Conservation (phyloP, 352 stramenopile species). For the Pythium dissimile region DNA sequence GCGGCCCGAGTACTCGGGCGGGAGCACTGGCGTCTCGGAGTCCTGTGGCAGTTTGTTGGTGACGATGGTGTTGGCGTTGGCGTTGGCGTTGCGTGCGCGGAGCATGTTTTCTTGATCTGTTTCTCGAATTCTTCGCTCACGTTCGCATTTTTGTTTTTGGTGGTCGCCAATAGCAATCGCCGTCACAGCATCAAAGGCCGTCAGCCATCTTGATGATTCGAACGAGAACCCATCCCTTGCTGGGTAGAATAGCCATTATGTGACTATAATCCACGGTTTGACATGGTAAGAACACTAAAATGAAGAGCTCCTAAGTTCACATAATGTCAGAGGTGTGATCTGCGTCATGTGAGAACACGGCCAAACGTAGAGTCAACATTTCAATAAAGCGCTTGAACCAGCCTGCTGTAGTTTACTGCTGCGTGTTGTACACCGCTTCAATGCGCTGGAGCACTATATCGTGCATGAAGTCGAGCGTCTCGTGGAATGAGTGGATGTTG, state of each 20-base stretch:
- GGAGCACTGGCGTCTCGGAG: constrained; percentile 44
- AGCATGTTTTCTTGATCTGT: background rate
- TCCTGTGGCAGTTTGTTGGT: background rate
- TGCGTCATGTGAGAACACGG: constrained; percentile 18
- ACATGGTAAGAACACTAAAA: too few species aligned
- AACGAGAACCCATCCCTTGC: constrained; percentile 1
- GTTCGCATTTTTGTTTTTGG: constrained; percentile 8
- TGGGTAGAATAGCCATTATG: background rate
- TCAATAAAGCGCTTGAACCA: background rate
- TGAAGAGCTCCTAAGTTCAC: too few species aligned
- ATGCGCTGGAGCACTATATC: constrained; percentile 85
- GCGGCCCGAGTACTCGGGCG: constrained; percentile 57
- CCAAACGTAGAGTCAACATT: background rate
- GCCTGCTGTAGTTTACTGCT: constrained; percentile 9
- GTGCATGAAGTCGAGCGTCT: constrained; percentile 81
- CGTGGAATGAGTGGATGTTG: constrained; percentile 84
- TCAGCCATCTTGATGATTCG: background rate
- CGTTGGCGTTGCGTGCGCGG: background rate
- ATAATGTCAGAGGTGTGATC: background rate
- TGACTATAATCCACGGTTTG: too few species aligned
- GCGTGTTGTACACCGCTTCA: constrained; percentile 56
- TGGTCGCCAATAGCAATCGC: constrained; percentile 1
- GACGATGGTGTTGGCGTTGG: background rate
- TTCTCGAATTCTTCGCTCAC: background rate
- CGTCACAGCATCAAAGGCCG: constrained; percentile 5